A percentile compares a stretch with the other conserved stretches of the same genome.
These are phyloP conservation scores for Pachyrhizus erosus DNA, from an alignment of 306 rosid species.

Conservation along the genomic window DNA sequence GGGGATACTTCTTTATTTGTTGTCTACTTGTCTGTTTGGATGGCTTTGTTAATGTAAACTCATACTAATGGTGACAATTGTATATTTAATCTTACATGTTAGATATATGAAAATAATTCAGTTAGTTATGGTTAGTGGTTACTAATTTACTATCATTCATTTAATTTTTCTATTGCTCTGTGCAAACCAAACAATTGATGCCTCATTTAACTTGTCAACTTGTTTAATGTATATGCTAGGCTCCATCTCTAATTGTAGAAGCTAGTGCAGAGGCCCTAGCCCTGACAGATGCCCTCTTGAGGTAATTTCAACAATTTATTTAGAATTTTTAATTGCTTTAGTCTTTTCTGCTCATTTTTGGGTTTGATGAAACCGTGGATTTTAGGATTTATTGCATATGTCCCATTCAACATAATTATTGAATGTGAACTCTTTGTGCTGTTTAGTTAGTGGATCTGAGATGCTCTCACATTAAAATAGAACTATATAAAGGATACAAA, in stretches of 20 bases:
- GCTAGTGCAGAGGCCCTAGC: slow-evolving; percentile 87
- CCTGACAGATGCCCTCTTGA: slow-evolving; percentile 82
- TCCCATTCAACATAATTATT: slow-evolving; percentile 28
- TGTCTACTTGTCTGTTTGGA: slow-evolving; percentile 20
- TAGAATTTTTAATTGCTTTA: slow-evolving; percentile 31
- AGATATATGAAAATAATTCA: background rate
- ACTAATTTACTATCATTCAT: slow-evolving; percentile 26
- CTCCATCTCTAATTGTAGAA: slow-evolving; percentile 87
- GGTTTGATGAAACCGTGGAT: slow-evolving; percentile 28
- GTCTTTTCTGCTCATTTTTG: slow-evolving; percentile 38
- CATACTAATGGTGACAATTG: background rate
- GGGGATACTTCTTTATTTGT: slow-evolving; percentile 12
- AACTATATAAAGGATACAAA: slow-evolving; percentile 10
- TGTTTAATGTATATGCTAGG: slow-evolving; percentile 58
- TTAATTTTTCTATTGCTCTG: background rate
- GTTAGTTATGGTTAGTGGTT: background rate
- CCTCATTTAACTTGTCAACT: slow-evolving; percentile 43
- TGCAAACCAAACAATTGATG: slow-evolving; percentile 31
- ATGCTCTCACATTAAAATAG: slow-evolving; percentile 6
- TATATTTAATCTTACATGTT: slow-evolving; percentile 30
- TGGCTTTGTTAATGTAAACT: slow-evolving; percentile 20
- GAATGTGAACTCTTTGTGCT: slow-evolving; percentile 22
- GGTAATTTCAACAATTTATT: slow-evolving; percentile 57
- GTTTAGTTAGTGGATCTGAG: slow-evolving; percentile 23
- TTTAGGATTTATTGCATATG: slow-evolving; percentile 36